Evolutionary conservation across 1,284 basidiomycete genomes (phyloP), one percentile per base, ranked within the genome.

Genomic region (Rhodotorula sp.): DNA sequence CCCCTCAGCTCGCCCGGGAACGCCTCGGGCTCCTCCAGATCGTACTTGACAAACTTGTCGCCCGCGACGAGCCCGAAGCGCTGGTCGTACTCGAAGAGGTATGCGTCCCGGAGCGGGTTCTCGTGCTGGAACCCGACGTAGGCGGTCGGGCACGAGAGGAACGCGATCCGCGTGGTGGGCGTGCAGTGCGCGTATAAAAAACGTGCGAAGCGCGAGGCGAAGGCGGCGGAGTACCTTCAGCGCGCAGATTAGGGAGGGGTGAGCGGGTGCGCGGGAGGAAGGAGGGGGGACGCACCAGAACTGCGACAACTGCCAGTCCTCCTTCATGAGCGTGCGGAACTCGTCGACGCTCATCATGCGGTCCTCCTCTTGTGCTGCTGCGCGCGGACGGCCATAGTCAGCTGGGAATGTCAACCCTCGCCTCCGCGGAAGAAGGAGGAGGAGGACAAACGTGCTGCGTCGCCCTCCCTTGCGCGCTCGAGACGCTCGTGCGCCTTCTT

Each of bases 101-200:
- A 78, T 0, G 78, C 75, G 46, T 64, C 59, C 8, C 34, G 62
- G 7, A 77, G 70, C 0, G 78, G 65, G 46, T 76, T 74, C 44
- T 71, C 68, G 72, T 81, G 78, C 25, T 80, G 80, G 67, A 81
- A 81, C 7, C 76, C 80, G 46, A 81, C 79, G 78, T 78, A 81
- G 15, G 76, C 79, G 0, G 81, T 81, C 8, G 81, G 81, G 36
- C 79, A 81, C 67, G 77, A 81, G n/a, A 81, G 76, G 74, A 81
- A 81, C 12, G 76, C 80, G 55, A 81, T 72, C 29, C 69, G 67
- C 9, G 76, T 67, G 12, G 61, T 12, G 1, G 72, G 56, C 44
- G 67, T 70, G 58, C 69, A 70, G 64, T 78, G 67, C 19, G 73
- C 66, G 12, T 67, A 67, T 44, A 80, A 51, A 62, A 73, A 74